phyloP scores from a whole-genome alignment of 1,284 basidiomycete genomes.

The Malassezia pachydermatis region DNA sequence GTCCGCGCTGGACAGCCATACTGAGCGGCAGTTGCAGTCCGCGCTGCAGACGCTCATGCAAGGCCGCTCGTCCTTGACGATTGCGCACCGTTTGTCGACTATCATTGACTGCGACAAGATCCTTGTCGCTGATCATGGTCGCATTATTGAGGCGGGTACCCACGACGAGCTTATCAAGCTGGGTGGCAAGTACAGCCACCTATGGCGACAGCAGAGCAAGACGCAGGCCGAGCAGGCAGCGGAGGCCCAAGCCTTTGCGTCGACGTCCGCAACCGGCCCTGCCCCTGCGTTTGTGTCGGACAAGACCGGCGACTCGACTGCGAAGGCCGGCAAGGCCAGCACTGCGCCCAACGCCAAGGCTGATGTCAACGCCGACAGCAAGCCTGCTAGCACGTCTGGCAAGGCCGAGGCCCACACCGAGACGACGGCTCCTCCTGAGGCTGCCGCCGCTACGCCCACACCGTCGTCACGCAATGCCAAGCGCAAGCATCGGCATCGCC shows the following conservation, averaged over 20 bases:
- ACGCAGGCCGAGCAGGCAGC: slow-evolving; percentile 43
- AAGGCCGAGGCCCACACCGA: not conserved
- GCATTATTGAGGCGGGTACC: slow-evolving; percentile 36
- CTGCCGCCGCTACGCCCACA: not conserved
- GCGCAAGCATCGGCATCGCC: not conserved
- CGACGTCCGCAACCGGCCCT: not conserved
- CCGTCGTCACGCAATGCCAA: not conserved
- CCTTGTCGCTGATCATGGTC: slow-evolving; percentile 33
- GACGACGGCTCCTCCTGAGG: not conserved
- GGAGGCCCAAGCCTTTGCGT: not conserved
- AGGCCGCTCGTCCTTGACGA: slow-evolving; percentile 43
- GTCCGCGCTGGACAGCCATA: slow-evolving; percentile 51
- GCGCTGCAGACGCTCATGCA: slow-evolving; percentile 42
- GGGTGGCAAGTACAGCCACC: slow-evolving; percentile 31
- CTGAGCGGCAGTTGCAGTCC: slow-evolving; percentile 39
- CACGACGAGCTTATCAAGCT: slow-evolving; percentile 38
- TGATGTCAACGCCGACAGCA: no score
- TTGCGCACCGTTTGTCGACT: slow-evolving; percentile 45
- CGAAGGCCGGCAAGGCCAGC: no score
- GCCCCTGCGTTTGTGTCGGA: no score
- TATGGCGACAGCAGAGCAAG: slow-evolving; percentile 47
- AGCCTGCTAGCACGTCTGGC: no score
- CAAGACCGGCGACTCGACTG: no score
- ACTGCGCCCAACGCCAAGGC: no score
- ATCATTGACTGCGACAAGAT: slow-evolving; percentile 46